Base-by-base conservation (phyloP, 352 stramenopile genomes). In the Pythium utonaiense region DNA sequence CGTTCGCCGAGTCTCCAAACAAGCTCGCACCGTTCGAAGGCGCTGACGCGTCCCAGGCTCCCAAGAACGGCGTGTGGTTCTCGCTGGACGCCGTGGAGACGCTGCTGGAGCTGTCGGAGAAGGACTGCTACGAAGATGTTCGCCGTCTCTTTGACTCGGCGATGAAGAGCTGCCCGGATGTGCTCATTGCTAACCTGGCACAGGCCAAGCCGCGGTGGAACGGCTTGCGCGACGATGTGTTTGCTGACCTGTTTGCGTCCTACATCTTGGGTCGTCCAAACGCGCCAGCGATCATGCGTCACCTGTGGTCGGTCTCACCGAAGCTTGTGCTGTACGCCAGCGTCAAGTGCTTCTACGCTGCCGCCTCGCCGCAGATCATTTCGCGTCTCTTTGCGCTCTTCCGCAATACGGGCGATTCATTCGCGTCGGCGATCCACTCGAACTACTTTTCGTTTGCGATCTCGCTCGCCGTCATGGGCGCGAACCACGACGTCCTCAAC, bases 381-480 rank as follows among this genome's bases (percentile, higher is more conserved):
- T 88, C 78, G 28, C 77, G 86, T 17, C 66, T 95, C 2, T 95
- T 95, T 58, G 82, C 83, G 45, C 64, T 95, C 17, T 92, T 93
- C 53, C 81, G 84, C 34, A 93, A 90, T 66, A 95, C 86, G 12
- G 83, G 83, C 50, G 86, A 95, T 49, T 67, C 86, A 10, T 93
- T 93, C 49, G 77, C 81, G 2, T 88, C 80, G 19, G 79, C 82
- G 51, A 91, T 95, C 53, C 80, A 93, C 66, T 93, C 83, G 53
- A 93, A 95, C 71, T 95, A 93, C 53, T 95, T 91, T 55, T 93
- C 86, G 62, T 93, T 95, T 71, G 83, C 82, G 45, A 70, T 93
- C 30, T 79, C 80, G 5, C 58, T 95, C 28, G 86, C 86, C 9
- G 86, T 88, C 12, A 90, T 95, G 71, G 86, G 82, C 48, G 83